phyloP scores from a whole-genome alignment of 495 filamentous ascomycete species.

The Aspergillus carlsbadensis region DNA sequence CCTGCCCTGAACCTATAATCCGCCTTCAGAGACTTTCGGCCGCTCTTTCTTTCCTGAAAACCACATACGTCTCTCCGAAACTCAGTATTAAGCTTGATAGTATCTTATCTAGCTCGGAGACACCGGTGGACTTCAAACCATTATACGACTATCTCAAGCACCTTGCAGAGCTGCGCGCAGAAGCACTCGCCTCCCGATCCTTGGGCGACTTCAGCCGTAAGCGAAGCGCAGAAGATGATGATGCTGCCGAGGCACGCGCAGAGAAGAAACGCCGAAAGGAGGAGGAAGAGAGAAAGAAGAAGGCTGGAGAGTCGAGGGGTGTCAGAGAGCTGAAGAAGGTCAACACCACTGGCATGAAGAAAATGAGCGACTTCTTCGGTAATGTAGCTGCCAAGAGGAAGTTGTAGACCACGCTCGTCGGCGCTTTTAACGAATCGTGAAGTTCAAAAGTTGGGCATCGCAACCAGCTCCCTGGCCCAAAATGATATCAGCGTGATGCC shows the following conservation, averaged over 20 bases:
- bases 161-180: slow-evolving; percentile 61
- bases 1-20: slow-evolving; percentile 48
- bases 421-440: no score
- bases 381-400: slow-evolving; percentile 56
- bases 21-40: slow-evolving; percentile 71
- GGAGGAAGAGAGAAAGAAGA: slow-evolving; percentile 75
- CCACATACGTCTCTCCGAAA: slow-evolving; percentile 62
- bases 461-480: not conserved
- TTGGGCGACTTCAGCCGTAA: slow-evolving; percentile 75
- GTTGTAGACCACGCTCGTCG: slow-evolving; percentile 2
- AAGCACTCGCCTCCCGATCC: slow-evolving; percentile 65
- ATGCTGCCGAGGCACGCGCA: slow-evolving; percentile 43
- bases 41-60: slow-evolving; percentile 72
- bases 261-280: slow-evolving; percentile 68
- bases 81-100: slow-evolving; percentile 50
- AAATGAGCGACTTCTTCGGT: slow-evolving; percentile 91
- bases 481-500: no score
- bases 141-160: slow-evolving; percentile 66
- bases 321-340: slow-evolving; percentile 83
- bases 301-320: slow-evolving; percentile 67
- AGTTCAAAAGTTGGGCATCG: not conserved
- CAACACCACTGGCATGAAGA: slow-evolving; percentile 90
- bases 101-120: slow-evolving; percentile 43
- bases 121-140: slow-evolving; percentile 63
- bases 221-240: slow-evolving; percentile 67